Evolutionary conservation across 2,329 filamentous ascomycete species (phyloP).

Genomic region (Sporothrix globosa): DNA sequence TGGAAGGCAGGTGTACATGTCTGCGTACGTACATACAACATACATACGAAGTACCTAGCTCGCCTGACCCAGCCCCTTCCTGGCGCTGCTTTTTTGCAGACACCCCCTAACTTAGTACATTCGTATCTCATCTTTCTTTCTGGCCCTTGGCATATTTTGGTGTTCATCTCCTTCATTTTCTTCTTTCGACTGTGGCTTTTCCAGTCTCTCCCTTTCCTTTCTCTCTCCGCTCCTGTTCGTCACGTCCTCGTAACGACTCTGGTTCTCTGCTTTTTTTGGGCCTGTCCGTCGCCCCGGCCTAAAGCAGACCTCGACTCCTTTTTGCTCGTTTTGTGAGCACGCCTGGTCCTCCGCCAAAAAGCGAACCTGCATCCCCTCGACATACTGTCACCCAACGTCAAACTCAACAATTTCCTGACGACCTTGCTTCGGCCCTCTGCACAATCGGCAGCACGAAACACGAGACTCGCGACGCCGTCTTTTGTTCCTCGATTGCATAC

Average conservation of each 20-base stretch:
- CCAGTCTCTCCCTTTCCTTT: constrained; percentile 3
- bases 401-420: background rate
- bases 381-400: background rate
- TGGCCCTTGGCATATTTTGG: constrained; percentile 5
- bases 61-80: background rate
- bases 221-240: background rate
- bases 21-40: too few species aligned
- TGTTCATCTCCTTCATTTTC: background rate
- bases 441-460: background rate
- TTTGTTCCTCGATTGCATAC: background rate
- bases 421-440: background rate
- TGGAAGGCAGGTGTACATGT: background rate
- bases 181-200: background rate
- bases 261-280: constrained; percentile 2
- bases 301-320: background rate
- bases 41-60: background rate
- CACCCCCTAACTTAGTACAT: background rate
- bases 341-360: constrained; percentile 11
- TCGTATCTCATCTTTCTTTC: constrained; percentile 5
- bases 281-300: background rate
- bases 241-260: background rate
- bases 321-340: background rate
- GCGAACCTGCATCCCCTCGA: background rate
- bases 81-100: constrained; percentile 1
- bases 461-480: background rate